Evolutionary conservation across 1,139 yeast genomes (phyloP).

Genomic region (Nadsonia commutata): DNA sequence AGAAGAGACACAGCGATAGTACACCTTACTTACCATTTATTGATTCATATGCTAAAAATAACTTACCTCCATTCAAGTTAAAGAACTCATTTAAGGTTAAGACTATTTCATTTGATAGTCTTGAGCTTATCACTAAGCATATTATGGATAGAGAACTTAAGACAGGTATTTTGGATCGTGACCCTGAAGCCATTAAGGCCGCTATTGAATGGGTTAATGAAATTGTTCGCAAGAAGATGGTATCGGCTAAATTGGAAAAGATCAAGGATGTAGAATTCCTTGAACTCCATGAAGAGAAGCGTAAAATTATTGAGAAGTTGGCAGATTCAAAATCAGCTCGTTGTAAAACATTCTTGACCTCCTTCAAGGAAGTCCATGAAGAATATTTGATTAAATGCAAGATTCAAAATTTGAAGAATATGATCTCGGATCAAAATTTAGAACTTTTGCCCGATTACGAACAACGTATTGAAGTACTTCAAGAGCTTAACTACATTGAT

Average conservation of each 20-base stretch:
- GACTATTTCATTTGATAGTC: slow-evolving; percentile 31
- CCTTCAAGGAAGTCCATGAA: slow-evolving; percentile 35
- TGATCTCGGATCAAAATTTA: slow-evolving; percentile 74
- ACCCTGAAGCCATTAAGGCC: slow-evolving; percentile 28
- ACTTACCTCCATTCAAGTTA: slow-evolving; percentile 20
- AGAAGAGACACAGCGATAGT: slow-evolving; percentile 17
- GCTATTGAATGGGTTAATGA: slow-evolving; percentile 30
- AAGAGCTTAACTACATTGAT: slow-evolving; percentile 66
- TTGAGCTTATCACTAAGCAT: slow-evolving; percentile 39
- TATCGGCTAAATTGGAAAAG: slow-evolving; percentile 18
- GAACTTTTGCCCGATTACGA: slow-evolving; percentile 89
- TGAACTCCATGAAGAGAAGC: slow-evolving; percentile 25
- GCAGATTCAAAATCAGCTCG: slow-evolving; percentile 17
- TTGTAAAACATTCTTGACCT: slow-evolving; percentile 28
- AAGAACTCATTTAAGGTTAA: slow-evolving; percentile 21
- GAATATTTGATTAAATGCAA: slow-evolving; percentile 34
- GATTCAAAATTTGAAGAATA: slow-evolving; percentile 40
- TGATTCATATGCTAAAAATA: slow-evolving; percentile 19
- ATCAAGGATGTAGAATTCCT: slow-evolving; percentile 11
- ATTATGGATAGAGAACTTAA: slow-evolving; percentile 28
- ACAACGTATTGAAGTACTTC: slow-evolving; percentile 66
- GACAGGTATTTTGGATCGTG: slow-evolving; percentile 31
- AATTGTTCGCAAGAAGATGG: slow-evolving; percentile 22
- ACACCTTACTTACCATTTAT: slow-evolving; percentile 38
- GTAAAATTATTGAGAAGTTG: slow-evolving; percentile 27